phyloP scores from a whole-genome alignment of 352 stramenopile species.

The Plasmopara muralis region DNA sequence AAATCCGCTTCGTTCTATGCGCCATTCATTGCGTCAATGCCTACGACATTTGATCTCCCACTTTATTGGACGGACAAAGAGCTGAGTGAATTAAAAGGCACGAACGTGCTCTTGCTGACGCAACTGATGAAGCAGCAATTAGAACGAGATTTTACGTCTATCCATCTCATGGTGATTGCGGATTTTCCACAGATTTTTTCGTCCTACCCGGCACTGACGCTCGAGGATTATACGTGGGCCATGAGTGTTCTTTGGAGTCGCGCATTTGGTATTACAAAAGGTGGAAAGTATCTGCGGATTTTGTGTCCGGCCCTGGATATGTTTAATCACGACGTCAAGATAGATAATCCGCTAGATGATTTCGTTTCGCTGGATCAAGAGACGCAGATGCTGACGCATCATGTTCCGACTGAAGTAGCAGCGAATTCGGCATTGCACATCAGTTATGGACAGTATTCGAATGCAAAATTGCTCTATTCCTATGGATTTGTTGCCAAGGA shows the following conservation, averaged over 20 bases:
- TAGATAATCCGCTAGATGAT: slow-evolving; percentile 41
- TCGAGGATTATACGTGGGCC: slow-evolving; percentile 66
- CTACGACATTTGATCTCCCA: slow-evolving; percentile 46
- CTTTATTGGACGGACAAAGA: slow-evolving; percentile 48
- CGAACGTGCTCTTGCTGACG: slow-evolving; percentile 50
- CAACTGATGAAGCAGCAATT: slow-evolving; percentile 61
- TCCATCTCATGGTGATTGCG: slow-evolving; percentile 41
- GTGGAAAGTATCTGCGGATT: slow-evolving; percentile 37
- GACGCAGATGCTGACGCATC: slow-evolving; percentile 38
- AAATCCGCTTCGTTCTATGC: slow-evolving; percentile 36
- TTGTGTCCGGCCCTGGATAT: slow-evolving; percentile 70
- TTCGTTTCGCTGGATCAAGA: slow-evolving; percentile 45
- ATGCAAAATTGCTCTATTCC: slow-evolving; percentile 76
- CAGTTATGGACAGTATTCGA: slow-evolving; percentile 70
- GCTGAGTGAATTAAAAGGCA: slow-evolving; percentile 39
- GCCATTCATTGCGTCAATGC: slow-evolving; percentile 49
- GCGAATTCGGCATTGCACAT: slow-evolving; percentile 38
- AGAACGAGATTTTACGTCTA: slow-evolving; percentile 44
- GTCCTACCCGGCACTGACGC: slow-evolving; percentile 19
- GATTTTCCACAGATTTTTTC: slow-evolving; percentile 44
- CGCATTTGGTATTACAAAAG: slow-evolving; percentile 49
- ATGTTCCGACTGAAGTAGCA: slow-evolving; percentile 27
- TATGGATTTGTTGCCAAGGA: slow-evolving; percentile 52
- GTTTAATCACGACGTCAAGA: slow-evolving; percentile 61
- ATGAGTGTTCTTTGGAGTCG: slow-evolving; percentile 75